Evolutionary conservation across 148 eudicot species (phyloP).

Genomic region (Arctostaphylos glauca): DNA sequence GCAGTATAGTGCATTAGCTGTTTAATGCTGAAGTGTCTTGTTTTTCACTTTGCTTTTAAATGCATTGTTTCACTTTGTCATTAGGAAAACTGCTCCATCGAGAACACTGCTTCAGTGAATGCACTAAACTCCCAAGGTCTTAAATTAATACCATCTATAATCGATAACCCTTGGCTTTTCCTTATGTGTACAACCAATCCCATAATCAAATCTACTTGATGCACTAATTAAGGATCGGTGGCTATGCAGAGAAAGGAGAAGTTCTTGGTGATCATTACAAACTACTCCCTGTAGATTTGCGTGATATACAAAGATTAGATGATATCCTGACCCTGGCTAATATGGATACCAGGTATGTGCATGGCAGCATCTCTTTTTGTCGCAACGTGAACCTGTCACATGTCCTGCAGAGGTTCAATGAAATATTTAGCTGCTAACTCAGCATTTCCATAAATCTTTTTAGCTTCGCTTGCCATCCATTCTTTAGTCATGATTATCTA

Average conservation of each 20-base stretch:
- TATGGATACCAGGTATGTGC: constrained; percentile 84
- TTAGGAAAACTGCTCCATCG: neutral
- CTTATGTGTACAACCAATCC: neutral
- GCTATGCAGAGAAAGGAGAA: constrained; percentile 80
- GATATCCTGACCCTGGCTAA: constrained; percentile 61
- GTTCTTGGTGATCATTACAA: constrained; percentile 81
- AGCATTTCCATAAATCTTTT: neutral
- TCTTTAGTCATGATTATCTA: neutral
- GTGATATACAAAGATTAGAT: constrained; percentile 64
- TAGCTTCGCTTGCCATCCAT: constrained; percentile 6
- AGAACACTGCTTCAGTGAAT: neutral
- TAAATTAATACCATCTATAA: neutral
- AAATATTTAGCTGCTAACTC: too few species aligned
- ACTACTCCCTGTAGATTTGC: constrained; percentile 87
- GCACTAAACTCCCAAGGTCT: neutral
- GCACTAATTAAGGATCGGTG: constrained; percentile 10
- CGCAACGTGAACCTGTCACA: neutral
- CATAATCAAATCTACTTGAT: neutral
- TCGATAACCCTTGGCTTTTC: neutral
- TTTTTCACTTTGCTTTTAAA: constrained; percentile 10
- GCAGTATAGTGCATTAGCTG: neutral
- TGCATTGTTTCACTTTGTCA: neutral
- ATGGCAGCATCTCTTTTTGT: constrained; percentile 12
- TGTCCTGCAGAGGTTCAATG: neutral
- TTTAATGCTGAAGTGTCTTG: neutral